Evolutionary conservation across 1,284 basidiomycete species (phyloP), one percentile per base, ranked within the genome.

Genomic region (Naganishia albida): DNA sequence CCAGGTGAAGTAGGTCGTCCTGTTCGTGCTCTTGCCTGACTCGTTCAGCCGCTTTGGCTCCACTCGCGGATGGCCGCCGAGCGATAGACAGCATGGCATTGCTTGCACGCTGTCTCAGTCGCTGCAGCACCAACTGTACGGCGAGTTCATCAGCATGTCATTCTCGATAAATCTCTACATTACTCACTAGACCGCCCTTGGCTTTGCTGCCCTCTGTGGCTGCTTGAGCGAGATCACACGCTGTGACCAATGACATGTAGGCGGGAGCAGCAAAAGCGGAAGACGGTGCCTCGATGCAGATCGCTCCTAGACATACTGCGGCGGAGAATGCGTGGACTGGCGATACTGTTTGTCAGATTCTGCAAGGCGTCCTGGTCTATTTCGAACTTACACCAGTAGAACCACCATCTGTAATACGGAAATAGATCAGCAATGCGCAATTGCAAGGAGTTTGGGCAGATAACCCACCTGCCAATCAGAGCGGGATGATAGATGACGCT

Each of bases 261-360:
- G 77, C 73, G 0, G 75, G 75, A 16, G 67, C 68, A n/a, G 78
- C 76, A 56, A 78, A 80, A 1, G 75, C 73, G n/a, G 71, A 77
- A 8, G 59, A 67, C 4, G 78, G 78, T 6, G 77, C 76, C 28
- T 71, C 72, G 40, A 80, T 78, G 50, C 71, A 69, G 38, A 78
- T 75, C 7, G 77, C 77, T 3, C 75, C 72, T 72, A 78, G 69
- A 59, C 77, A 78, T 26, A 77, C 75, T 38, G 78, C 76, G 2
- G 77, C 73, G 2, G 70, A 71, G 63, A 78, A 76, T 1, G 75
- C 75, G 56, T 79, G 78, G 67, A 78, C 59, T 57, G 39, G 7
- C 7, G 7, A 44, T 28, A 20, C 7, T 25, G 10, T 4, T 8
- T n/a, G 23, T 23, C 23, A 50, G n/a, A 18, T 13, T 48, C 18